These are phyloP conservation scores for Lecanicillium sp. DNA, from an alignment of 2,329 filamentous ascomycete genomes.

Conservation along the genomic window DNA sequence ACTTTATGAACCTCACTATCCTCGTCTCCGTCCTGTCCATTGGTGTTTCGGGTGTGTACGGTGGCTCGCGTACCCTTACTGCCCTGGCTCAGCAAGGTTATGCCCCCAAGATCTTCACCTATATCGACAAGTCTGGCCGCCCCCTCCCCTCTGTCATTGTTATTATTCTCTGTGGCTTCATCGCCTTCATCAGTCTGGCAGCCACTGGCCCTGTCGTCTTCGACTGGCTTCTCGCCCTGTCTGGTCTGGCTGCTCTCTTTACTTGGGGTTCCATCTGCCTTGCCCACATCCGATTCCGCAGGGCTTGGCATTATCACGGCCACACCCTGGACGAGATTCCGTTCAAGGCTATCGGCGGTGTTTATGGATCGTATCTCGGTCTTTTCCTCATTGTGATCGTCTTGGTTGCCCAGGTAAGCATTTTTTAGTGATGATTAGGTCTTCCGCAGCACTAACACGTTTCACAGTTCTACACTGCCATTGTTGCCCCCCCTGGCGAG, in stretches of 20 bases:
- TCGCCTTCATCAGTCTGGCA: constrained; percentile 39
- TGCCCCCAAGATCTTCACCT: constrained; percentile 44
- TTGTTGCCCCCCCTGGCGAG: constrained; percentile 31
- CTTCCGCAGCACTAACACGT: not conserved
- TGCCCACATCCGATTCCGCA: constrained; percentile 38
- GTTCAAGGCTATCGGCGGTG: constrained; percentile 51
- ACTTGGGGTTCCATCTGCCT: constrained; percentile 60
- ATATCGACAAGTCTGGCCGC: constrained; percentile 46
- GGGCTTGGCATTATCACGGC: constrained; percentile 50
- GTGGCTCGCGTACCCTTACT: constrained; percentile 46
- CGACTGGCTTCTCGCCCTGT: constrained; percentile 57
- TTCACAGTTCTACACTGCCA: constrained; percentile 37
- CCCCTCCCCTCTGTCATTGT: constrained; percentile 38
- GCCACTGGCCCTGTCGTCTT: constrained; percentile 45
- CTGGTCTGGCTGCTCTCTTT: constrained; percentile 55
- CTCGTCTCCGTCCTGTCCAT: constrained; percentile 47
- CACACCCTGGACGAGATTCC: constrained; percentile 57
- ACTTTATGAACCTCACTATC: constrained; percentile 47
- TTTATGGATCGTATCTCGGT: constrained; percentile 56
- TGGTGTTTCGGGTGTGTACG: constrained; percentile 46
- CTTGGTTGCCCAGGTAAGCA: constrained; percentile 41
- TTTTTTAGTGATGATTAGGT: too few species aligned
- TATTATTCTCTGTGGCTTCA: constrained; percentile 36
- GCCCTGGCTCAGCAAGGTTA: constrained; percentile 50
- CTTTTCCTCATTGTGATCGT: constrained; percentile 47